Conservation (phyloP, 78 protist genomes). For the Paratrimastix pyriformis region DNA sequence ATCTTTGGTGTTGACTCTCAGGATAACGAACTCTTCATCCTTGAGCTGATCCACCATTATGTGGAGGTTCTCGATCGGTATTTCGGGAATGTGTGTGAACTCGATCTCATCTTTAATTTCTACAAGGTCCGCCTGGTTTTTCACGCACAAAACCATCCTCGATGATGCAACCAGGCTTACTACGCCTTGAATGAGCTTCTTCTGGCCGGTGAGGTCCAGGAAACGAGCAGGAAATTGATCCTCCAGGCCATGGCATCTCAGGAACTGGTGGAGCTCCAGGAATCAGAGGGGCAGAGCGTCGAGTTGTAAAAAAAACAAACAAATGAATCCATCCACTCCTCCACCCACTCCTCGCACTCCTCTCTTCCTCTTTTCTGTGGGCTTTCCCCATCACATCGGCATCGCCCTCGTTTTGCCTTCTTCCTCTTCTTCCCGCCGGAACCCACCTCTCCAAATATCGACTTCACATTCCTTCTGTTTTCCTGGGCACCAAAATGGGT, state of each 20-base stretch:
- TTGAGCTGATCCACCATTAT: conserved; percentile 17
- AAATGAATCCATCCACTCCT: too few species aligned
- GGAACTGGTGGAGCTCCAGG: too few species aligned
- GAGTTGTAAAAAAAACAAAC: too few species aligned
- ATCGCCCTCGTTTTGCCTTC: too few species aligned
- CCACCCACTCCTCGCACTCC: too few species aligned
- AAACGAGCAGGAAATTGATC: conserved; percentile 4
- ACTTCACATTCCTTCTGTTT: too few species aligned
- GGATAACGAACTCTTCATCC: conserved; percentile 16
- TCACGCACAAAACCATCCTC: background rate
- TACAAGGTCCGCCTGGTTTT: background rate
- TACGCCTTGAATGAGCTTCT: conserved; percentile 10
- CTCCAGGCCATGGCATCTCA: conserved; percentile 9
- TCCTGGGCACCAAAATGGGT: too few species aligned
- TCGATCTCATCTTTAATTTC: conserved; percentile 20
- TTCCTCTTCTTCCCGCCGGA: too few species aligned
- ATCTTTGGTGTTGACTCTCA: background rate
- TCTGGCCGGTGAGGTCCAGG: conserved; percentile 1
- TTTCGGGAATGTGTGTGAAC: conserved; percentile 26
- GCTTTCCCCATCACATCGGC: too few species aligned
- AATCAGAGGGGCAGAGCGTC: too few species aligned
- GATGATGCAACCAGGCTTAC: background rate
- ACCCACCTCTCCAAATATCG: too few species aligned
- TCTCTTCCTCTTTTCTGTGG: too few species aligned
- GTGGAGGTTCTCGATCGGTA: conserved; percentile 17